Evolutionary conservation across 768 basidiomycete genomes (phyloP).

Genomic region (Galerina sulciceps): DNA sequence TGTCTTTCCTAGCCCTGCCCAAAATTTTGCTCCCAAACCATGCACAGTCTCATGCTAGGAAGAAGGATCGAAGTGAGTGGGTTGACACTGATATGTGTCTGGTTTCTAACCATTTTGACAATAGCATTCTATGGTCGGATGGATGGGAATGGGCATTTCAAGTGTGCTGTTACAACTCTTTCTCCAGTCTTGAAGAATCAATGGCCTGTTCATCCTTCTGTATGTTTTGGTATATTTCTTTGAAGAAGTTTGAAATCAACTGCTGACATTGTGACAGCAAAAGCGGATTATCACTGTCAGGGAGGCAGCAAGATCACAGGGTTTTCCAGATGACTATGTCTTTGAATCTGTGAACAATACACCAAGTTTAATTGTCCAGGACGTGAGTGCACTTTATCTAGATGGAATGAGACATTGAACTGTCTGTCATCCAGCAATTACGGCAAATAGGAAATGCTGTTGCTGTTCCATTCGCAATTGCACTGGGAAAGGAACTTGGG

Average conservation of each 20-base stretch:
- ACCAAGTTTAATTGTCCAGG: slow-evolving; percentile 40
- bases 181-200: slow-evolving; percentile 53
- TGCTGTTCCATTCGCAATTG: slow-evolving; percentile 68
- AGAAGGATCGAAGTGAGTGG: slow-evolving; percentile 29
- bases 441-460: slow-evolving; percentile 84
- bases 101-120: background rate
- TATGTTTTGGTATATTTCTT: slow-evolving; percentile 16
- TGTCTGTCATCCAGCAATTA: slow-evolving; percentile 54
- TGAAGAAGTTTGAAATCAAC: background rate
- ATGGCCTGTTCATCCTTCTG: slow-evolving; percentile 47
- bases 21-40: slow-evolving; percentile 37
- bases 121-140: slow-evolving; percentile 60
- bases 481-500: slow-evolving; percentile 56
- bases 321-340: slow-evolving; percentile 74
- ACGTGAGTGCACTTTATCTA: slow-evolving; percentile 47
- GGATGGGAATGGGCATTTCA: slow-evolving; percentile 55
- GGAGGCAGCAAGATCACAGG: slow-evolving; percentile 77
- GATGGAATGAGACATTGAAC: background rate
- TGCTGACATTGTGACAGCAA: slow-evolving; percentile 49
- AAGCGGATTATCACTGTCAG: slow-evolving; percentile 68
- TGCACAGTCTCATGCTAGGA: slow-evolving; percentile 29
- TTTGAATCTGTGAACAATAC: slow-evolving; percentile 53
- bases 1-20: slow-evolving; percentile 43
- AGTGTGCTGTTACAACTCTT: slow-evolving; percentile 64
- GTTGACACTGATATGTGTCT: background rate